phyloP scores from a whole-genome alignment of 2,329 filamentous ascomycete genomes.

The Dendryphion nanum region DNA sequence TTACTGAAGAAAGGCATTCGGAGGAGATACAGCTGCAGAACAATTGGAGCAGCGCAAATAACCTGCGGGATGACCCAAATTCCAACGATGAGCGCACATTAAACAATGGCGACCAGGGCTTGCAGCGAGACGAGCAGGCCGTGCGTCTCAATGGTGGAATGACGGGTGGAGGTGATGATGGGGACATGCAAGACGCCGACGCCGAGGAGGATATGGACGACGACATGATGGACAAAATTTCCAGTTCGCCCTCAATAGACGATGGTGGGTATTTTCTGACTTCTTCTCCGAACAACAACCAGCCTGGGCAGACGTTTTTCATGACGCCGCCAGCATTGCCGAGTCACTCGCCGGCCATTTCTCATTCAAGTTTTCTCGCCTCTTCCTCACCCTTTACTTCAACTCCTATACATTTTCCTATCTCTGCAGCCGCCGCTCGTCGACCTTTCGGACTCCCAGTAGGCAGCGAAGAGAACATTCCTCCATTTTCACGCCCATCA shows the following conservation, averaged over 20 bases:
- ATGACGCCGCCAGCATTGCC: constrained; percentile 41
- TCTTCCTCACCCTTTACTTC: constrained; percentile 46
- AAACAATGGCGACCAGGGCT: constrained; percentile 15
- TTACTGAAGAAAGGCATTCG: constrained; percentile 68
- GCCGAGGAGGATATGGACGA: constrained; percentile 73
- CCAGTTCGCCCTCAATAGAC: constrained; percentile 96
- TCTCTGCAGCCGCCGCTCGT: constrained; percentile 24
- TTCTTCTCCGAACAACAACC: constrained; percentile 42
- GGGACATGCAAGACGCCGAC: constrained; percentile 62
- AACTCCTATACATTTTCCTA: constrained; percentile 45
- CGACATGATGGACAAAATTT: constrained; percentile 98
- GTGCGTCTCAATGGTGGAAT: constrained; percentile 35
- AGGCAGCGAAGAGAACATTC: constrained; percentile 20
- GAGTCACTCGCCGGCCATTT: constrained; percentile 25
- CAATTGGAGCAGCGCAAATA: constrained; percentile 46
- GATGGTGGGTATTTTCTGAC: constrained; percentile 78
- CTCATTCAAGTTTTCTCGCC: constrained; percentile 25
- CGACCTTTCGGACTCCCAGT: constrained; percentile 26
- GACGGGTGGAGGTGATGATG: constrained; percentile 44
- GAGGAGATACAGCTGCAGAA: constrained; percentile 68
- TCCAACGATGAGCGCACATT: constrained; percentile 57
- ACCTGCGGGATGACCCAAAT: constrained; percentile 49
- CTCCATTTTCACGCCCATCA: constrained; percentile 31
- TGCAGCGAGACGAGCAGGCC: constrained; percentile 31
- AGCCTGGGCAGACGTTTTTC: too few relatives aligned